phyloP scores from a whole-genome alignment of 768 basidiomycete genomes.

The Pleurotus ostreatus region DNA sequence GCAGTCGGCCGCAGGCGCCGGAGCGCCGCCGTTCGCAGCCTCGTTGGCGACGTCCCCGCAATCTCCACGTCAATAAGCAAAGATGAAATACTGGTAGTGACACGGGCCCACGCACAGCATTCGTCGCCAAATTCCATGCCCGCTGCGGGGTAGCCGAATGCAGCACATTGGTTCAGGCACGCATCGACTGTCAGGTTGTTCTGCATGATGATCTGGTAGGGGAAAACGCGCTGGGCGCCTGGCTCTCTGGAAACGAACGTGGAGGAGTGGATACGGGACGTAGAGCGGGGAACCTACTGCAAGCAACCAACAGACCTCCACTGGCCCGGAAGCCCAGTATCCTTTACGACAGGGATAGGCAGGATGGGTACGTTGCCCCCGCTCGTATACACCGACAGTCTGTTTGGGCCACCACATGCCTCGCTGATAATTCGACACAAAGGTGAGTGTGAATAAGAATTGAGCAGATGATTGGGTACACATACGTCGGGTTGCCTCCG shows the following conservation, averaged over 20 bases:
- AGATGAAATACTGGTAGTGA: neutral
- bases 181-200: constrained; percentile 60
- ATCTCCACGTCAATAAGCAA: constrained; percentile 31
- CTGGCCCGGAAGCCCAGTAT: constrained; percentile 53
- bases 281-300: constrained; percentile 33
- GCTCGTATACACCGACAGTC: constrained; percentile 63
- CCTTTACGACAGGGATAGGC: constrained; percentile 56
- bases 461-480: constrained; percentile 2
- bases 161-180: constrained; percentile 66
- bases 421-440: constrained; percentile 32
- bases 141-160: constrained; percentile 68
- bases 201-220: constrained; percentile 53
- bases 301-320: constrained; percentile 70
- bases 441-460: constrained; percentile 1
- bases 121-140: constrained; percentile 68
- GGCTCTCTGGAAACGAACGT: constrained; percentile 40
- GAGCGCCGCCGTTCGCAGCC: constrained; percentile 29
- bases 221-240: constrained; percentile 43
- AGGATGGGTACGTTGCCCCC: constrained; percentile 45
- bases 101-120: constrained; percentile 53
- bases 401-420: constrained; percentile 70
- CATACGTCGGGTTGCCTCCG: constrained; percentile 62
- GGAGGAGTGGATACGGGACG: neutral
- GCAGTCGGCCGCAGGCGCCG: constrained; percentile 41
- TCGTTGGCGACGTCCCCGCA: constrained; percentile 69